phyloP scores from a whole-genome alignment of 2,329 filamentous ascomycete genomes.

The Beauveria asiatica region DNA sequence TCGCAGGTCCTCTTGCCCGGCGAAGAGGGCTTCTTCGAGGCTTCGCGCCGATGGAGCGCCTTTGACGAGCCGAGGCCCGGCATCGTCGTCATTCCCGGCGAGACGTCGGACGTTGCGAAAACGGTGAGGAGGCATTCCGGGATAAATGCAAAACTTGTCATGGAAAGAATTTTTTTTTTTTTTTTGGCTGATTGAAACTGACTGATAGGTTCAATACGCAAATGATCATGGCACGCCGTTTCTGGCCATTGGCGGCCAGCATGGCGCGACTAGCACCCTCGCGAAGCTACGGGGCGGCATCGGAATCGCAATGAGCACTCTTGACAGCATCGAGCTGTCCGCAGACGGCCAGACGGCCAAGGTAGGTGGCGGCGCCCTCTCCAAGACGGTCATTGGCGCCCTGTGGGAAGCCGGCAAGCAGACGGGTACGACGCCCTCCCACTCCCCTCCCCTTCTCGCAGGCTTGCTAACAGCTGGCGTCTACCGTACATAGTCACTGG shows the following conservation, averaged over 20 bases:
- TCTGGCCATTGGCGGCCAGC: slow-evolving; percentile 42
- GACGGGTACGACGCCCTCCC: slow-evolving; percentile 26
- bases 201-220: slow-evolving; percentile 30
- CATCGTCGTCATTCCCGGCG: neutral
- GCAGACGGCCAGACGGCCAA: slow-evolving; percentile 36
- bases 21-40: neutral
- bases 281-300: slow-evolving; percentile 41
- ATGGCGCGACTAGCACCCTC: slow-evolving; percentile 42
- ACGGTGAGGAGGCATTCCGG: neutral
- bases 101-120: neutral
- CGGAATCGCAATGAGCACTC: slow-evolving; percentile 37
- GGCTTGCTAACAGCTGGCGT: neutral
- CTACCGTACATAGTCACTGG: slow-evolving; percentile 34
- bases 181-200: neutral
- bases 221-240: slow-evolving; percentile 39
- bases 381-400: slow-evolving; percentile 36
- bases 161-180: too few species aligned
- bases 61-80: neutral
- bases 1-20: neutral
- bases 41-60: slow-evolving; percentile 1
- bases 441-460: neutral
- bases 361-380: slow-evolving; percentile 38
- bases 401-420: slow-evolving; percentile 44
- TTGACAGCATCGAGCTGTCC: slow-evolving; percentile 34
- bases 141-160: too few species aligned